phyloP scores from a whole-genome alignment of 352 stramenopile species.

The Pythium angustatum region DNA sequence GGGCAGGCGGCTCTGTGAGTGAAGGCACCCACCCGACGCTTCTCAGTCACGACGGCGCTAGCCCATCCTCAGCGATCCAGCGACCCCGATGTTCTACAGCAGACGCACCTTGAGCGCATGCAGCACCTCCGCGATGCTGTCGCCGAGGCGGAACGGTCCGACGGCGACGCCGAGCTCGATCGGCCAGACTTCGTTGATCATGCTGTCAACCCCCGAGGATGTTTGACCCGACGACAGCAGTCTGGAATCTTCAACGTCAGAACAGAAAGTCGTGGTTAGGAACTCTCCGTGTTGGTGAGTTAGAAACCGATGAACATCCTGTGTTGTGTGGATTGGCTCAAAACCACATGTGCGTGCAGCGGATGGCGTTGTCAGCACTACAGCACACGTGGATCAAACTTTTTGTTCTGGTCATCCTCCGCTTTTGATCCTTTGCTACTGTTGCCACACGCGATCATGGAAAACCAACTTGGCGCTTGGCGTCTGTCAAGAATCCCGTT shows the following conservation, averaged over 20 bases:
- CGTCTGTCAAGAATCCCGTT: neutral
- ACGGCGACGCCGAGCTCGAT: constrained; percentile 80
- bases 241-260: constrained; percentile 15
- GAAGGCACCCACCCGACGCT: too few relatives aligned
- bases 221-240: neutral
- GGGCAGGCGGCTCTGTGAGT: constrained; percentile 52
- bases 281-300: too few relatives aligned
- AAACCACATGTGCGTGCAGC: too few relatives aligned
- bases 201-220: constrained; percentile 11
- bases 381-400: too few relatives aligned
- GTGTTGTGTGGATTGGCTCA: neutral
- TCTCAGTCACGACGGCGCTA: too few relatives aligned
- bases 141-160: constrained; percentile 75
- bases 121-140: constrained; percentile 71
- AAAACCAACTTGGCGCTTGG: neutral
- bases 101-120: constrained; percentile 69
- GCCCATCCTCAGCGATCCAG: neutral
- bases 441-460: constrained; percentile 4
- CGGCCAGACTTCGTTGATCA: constrained; percentile 83
- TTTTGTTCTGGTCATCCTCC: too few relatives aligned
- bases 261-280: neutral
- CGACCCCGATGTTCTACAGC: neutral
- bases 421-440: too few relatives aligned
- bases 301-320: neutral
- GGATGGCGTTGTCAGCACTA: too few relatives aligned